These are phyloP conservation scores for Alloteropsis semialata DNA, from an alignment of 176 grass and related monocot genomes.

Conservation along the genomic window DNA sequence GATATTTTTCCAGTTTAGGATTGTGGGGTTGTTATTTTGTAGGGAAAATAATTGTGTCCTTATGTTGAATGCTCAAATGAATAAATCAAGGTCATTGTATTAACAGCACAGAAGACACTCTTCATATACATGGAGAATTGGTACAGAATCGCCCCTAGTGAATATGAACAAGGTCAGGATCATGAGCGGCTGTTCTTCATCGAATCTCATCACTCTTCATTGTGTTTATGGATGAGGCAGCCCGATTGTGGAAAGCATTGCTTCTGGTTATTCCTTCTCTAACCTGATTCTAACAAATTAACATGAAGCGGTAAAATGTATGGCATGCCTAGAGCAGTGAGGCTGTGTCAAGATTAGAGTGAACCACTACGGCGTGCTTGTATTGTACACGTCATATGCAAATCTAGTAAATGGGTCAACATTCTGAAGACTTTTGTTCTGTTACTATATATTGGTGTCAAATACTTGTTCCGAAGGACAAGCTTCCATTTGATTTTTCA, in stretches of 20 bases:
- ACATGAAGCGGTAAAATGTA: background rate
- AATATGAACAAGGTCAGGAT: background rate
- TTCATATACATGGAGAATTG: background rate
- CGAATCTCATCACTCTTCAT: background rate
- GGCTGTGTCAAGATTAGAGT: background rate
- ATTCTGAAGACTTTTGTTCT: background rate
- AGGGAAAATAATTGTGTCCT: slow-evolving; percentile 37
- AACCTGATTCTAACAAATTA: background rate
- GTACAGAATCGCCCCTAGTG: background rate
- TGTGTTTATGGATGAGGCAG: background rate
- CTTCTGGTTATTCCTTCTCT: background rate
- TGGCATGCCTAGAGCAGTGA: background rate
- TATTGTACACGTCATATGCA: background rate
- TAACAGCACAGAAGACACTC: background rate
- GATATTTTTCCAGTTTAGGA: background rate
- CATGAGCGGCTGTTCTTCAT: background rate
- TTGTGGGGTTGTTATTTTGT: background rate
- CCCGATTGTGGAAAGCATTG: background rate
- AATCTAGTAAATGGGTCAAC: background rate
- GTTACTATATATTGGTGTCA: background rate
- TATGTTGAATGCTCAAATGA: slow-evolving; percentile 29
- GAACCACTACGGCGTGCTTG: background rate
- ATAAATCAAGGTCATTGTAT: slow-evolving; percentile 20
- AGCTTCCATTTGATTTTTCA: no score
- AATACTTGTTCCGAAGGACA: background rate